Evolutionary conservation across 169 alveolate genomes (phyloP).

Genomic region (Eimeria necatrix): DNA sequence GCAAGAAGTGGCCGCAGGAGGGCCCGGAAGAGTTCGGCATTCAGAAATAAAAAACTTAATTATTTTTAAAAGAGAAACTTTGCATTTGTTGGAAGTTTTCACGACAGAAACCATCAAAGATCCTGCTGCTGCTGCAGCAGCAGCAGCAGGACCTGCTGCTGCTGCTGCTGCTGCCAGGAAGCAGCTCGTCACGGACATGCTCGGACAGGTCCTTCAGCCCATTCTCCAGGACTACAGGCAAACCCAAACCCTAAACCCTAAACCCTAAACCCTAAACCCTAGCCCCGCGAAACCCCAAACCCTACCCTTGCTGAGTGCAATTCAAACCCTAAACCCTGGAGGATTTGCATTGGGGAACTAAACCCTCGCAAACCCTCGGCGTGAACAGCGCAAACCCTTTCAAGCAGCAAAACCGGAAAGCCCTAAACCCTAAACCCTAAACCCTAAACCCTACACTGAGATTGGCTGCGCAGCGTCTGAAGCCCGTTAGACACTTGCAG

Average conservation of each 20-base stretch:
- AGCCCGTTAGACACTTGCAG: too few species aligned
- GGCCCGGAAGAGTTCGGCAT: slow-evolving; percentile 54
- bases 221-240: slow-evolving; percentile 77
- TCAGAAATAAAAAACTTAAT: slow-evolving; percentile 51
- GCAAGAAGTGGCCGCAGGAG: slow-evolving; percentile 66
- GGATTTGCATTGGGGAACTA: too few species aligned
- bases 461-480: too few species aligned
- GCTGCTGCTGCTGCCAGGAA: background rate
- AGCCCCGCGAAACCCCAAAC: background rate
- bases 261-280: slow-evolving; percentile 10
- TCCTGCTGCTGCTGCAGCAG: background rate
- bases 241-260: slow-evolving; percentile 31
- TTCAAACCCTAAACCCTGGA: too few species aligned
- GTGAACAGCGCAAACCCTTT: too few species aligned
- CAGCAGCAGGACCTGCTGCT: background rate
- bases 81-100: slow-evolving; percentile 71
- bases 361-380: too few species aligned
- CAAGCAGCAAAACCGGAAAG: too few species aligned
- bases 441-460: too few species aligned
- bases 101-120: slow-evolving; percentile 72
- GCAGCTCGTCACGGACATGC: slow-evolving; percentile 55
- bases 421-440: too few species aligned
- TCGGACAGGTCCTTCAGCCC: slow-evolving; percentile 76
- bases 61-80: slow-evolving; percentile 68
- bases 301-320: too few species aligned